These are phyloP conservation scores for Pelargonium myrrhifolium DNA, from an alignment of 441 rosid species.

Conservation along the genomic window DNA sequence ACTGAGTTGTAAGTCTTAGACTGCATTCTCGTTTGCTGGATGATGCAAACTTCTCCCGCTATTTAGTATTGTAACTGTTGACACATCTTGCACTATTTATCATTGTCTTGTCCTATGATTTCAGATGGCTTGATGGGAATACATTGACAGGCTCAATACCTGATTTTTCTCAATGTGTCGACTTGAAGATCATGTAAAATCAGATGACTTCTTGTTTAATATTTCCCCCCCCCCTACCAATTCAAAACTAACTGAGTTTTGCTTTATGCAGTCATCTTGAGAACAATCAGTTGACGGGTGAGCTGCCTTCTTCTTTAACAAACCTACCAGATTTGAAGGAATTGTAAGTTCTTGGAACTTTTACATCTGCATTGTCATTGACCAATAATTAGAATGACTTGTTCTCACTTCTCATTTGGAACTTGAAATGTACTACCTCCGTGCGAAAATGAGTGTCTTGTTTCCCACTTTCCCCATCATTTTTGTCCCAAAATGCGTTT, in stretches of 20 bases:
- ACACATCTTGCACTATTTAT: not conserved
- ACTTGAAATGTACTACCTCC: not conserved
- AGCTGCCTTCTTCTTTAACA: constrained; percentile 58
- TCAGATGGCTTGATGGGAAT: constrained; percentile 91
- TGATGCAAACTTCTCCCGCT: not conserved
- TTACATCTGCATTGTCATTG: constrained; percentile 1
- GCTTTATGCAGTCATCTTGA: constrained; percentile 71
- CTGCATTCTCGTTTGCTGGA: constrained; percentile 14
- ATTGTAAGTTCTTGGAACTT: constrained; percentile 59
- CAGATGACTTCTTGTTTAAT: constrained; percentile 15
- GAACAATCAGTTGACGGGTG: constrained; percentile 77
- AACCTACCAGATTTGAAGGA: constrained; percentile 77
- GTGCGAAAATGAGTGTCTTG: too few species aligned
- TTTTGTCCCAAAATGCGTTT: too few species aligned
- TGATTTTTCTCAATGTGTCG: constrained; percentile 59
- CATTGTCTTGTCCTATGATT: constrained; percentile 19
- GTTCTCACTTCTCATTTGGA: constrained; percentile 3
- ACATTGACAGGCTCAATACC: constrained; percentile 74
- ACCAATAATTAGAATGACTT: constrained; percentile 3
- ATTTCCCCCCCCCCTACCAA: constrained; percentile 3
- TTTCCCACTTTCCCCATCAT: too few species aligned
- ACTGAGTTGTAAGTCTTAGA: constrained; percentile 67
- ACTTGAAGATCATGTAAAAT: constrained; percentile 69
- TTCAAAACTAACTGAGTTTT: constrained; percentile 20
- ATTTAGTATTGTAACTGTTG: constrained; percentile 12